Base-by-base conservation (phyloP, 306 rosid genomes). In the Psophocarpus tetragonolobus region DNA sequence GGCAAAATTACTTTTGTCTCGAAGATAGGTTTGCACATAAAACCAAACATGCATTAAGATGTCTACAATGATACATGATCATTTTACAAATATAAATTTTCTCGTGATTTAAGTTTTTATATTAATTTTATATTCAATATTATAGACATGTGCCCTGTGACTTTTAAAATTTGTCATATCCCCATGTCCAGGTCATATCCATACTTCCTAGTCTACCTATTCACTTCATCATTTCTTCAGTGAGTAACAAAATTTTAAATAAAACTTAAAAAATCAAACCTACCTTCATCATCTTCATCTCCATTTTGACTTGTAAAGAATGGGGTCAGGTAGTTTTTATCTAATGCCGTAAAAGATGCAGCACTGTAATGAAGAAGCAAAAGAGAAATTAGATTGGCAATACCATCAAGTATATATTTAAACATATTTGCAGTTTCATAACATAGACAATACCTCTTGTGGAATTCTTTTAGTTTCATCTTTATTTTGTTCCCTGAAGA, bases 231-330 rank as follows among this genome's bases (percentile, higher is more conserved):
- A 82, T 50, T 56, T 56, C 58, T 68, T 74, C 41, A 27, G 33
- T 26, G 61, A 72, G 42, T 30, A 13, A 64, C 42, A 71, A 17
- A 64, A 53, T n/a, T 42, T 61, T 65, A 64, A 57, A 68, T n/a
- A 26, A 68, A 72, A 38, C 81, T 42, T 29, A 14, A 64, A 14
- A 64, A 78, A 66, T 64, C 79, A 83, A 58, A 80, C 86, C 91
- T 87, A 91, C 98, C 89, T 64, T 84, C 93, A 15, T 83, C 87
- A 66, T 83, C 97, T 6, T 91, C 97, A 60, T 95, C 96, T 81
- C 97, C 99, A 84, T 82, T 95, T 68, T 93, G 91, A 87, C 91
- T 91, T 33, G 97, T 95, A 83, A 95, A 95, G 90, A 95, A 95
- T 60, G 99, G 98, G 70, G 99, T 95, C 38, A 95, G 96, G 79